Conservation (phyloP, 768 basidiomycete genomes). For the Lactifluus hygrophoroides region DNA sequence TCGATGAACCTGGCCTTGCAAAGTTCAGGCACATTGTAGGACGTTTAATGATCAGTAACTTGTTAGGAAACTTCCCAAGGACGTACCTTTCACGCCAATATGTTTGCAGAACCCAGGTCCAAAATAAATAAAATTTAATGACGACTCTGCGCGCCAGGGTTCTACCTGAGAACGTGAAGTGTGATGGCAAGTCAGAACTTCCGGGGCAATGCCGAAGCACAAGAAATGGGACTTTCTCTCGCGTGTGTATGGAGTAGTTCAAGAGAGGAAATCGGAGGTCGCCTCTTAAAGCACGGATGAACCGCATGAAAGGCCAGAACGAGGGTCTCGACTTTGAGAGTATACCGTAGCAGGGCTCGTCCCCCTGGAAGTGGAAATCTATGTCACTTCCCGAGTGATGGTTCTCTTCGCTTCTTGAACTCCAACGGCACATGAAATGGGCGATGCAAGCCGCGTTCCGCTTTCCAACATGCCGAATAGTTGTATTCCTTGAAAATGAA, state of each 20-base stretch:
- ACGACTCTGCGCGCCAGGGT: not conserved
- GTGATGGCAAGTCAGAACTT: no score
- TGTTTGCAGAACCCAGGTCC: not conserved
- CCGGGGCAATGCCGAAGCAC: no score
- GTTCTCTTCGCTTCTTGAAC: not conserved
- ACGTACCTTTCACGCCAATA: not conserved
- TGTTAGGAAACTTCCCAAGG: not conserved
- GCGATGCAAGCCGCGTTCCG: not conserved
- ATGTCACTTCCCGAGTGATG: not conserved
- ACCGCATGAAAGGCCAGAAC: not conserved
- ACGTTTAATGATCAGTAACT: conserved; percentile 1
- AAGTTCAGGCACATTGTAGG: not conserved
- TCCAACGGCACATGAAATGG: not conserved
- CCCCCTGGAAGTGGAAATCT: not conserved
- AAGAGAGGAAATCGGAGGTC: not conserved
- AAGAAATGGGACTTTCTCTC: no score
- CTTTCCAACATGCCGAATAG: not conserved
- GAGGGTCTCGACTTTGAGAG: not conserved
- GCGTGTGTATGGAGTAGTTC: not conserved
- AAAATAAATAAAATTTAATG: not conserved
- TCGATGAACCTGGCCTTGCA: not conserved
- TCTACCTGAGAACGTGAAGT: not conserved
- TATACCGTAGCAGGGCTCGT: not conserved
- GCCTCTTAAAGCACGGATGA: not conserved
- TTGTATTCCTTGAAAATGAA: not conserved